phyloP scores from a whole-genome alignment of 73 alveolate species.

The Paramecium bursaria region DNA sequence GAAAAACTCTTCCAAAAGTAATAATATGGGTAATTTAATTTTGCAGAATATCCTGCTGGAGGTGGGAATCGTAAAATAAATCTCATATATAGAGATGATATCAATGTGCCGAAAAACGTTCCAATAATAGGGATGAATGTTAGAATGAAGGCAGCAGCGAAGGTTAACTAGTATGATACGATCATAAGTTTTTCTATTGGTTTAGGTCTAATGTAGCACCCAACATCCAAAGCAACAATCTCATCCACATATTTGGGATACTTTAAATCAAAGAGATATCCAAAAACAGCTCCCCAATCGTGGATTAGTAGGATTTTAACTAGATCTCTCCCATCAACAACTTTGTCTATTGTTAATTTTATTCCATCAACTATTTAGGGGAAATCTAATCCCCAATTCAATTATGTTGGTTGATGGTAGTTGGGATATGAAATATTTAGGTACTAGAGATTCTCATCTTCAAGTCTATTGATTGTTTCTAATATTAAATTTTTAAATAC shows the following conservation, averaged over 20 bases:
- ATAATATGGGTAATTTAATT: conserved; percentile 53
- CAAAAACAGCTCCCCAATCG: conserved; percentile 72
- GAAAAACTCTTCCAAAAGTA: conserved; percentile 48
- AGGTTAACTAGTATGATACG: conserved; percentile 40
- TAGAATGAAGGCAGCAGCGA: conserved; percentile 40
- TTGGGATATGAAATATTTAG: conserved; percentile 63
- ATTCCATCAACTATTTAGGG: conserved; percentile 60
- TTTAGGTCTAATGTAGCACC: conserved; percentile 26
- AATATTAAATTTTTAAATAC: background rate
- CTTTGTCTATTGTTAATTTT: conserved; percentile 48
- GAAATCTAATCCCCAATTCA: conserved; percentile 40
- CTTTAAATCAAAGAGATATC: conserved; percentile 58
- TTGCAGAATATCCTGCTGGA: conserved; percentile 15
- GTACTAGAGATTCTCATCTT: conserved; percentile 7
- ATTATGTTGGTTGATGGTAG: background rate
- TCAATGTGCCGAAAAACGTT: conserved; percentile 10
- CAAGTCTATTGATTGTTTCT: conserved; percentile 31
- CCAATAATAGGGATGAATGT: conserved; percentile 62
- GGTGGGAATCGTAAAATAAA: conserved; percentile 5
- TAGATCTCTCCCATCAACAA: conserved; percentile 38
- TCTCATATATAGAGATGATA: conserved; percentile 37
- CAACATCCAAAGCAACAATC: conserved; percentile 68
- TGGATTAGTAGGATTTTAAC: conserved; percentile 49
- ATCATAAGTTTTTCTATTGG: conserved; percentile 34
- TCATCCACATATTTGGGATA: conserved; percentile 53